Evolutionary conservation across 129 eudicot species (phyloP), one percentile per base, ranked within the genome.

Genomic region (Centella asiatica): DNA sequence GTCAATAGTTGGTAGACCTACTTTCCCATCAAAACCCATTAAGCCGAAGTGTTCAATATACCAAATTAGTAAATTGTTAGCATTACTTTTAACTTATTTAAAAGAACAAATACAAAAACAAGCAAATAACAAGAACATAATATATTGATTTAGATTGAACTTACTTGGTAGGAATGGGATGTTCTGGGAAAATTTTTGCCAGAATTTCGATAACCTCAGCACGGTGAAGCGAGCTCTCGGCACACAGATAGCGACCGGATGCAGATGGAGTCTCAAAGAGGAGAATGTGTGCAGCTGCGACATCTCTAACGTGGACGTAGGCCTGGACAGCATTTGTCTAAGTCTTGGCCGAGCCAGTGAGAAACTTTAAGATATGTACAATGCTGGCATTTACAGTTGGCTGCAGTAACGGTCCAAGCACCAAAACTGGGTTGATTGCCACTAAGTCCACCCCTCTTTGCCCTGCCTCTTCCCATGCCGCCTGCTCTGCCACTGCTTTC

Each of bases 161-260:
- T 79, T 87, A 92, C 98, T 92, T 92, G 68, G 90, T 87, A 20
- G 98, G 98, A 13, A 84, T 82, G 10, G 95, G 95, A 67, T 90
- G 87, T 52, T 90, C 95, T 0, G 95, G 95, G 77, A 90, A 87
- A 69, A 75, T 87, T 65, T 92, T 87, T 62, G 90, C 83, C 39
- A 92, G 71, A 50, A 92, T 92, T 58, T 87, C 94, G 7, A 88
- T 93, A 4, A 92, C 88, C 28, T 92, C 95, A 0, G 86, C 98
- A 0, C 95, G 94, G 74, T 92, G 98, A 68, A 90, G 95, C 32
- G 84, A 92, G 19, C 85, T 83, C 77, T 90, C 93, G 4, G 95
- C 87, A 24, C 97, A 90, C 24, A 86, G 71, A 73, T 86, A 77
- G 4, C 97, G 78, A 5, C 97, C 97, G 0, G 83, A 78, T 0